Conservation (phyloP, 1,284 basidiomycete genomes). For the Thecaphora thlaspeos region DNA sequence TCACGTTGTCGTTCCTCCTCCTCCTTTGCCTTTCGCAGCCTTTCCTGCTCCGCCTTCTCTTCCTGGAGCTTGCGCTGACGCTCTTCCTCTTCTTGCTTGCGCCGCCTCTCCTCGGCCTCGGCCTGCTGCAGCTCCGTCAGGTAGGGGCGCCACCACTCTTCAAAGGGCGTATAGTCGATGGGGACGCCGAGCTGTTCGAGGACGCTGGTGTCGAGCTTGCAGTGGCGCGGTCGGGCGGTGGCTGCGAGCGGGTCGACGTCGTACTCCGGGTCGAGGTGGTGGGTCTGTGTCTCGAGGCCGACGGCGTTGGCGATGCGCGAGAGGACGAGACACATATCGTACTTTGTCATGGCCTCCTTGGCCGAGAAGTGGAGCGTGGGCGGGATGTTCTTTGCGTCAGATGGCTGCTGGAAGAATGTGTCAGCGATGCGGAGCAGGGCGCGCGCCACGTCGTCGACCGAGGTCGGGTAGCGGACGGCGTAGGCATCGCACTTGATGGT, state of each 20-base stretch:
- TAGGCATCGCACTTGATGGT: slow-evolving; percentile 50
- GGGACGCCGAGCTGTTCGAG: slow-evolving; percentile 39
- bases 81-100: slow-evolving; percentile 4
- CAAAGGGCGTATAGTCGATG: slow-evolving; percentile 41
- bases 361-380: slow-evolving; percentile 61
- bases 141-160: slow-evolving; percentile 51
- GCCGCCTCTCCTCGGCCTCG: slow-evolving; percentile 4
- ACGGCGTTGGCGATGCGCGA: slow-evolving; percentile 42
- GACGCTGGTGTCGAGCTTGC: slow-evolving; percentile 47
- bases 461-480: slow-evolving; percentile 62
- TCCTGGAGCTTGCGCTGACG: slow-evolving; percentile 13
- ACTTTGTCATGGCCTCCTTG: slow-evolving; percentile 61
- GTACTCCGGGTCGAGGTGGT: slow-evolving; percentile 50
- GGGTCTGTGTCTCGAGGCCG: slow-evolving; percentile 29
- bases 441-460: slow-evolving; percentile 60
- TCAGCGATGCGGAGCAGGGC: slow-evolving; percentile 58
- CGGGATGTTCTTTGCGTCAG: slow-evolving; percentile 17
- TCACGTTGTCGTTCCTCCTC: slow-evolving; percentile 4
- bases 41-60: slow-evolving; percentile 1
- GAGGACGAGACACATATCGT: slow-evolving; percentile 59
- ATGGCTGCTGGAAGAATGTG: slow-evolving; percentile 8
- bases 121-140: slow-evolving; percentile 22
- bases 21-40: slow-evolving; percentile 4
- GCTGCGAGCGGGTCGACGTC: slow-evolving; percentile 47
- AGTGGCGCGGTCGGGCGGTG: slow-evolving; percentile 48